A percentile compares a stretch with the other conserved stretches of the same genome.
These are phyloP conservation scores for Exophiala xenobiotica DNA, from an alignment of 2,329 filamentous ascomycete genomes.

Conservation along the genomic window DNA sequence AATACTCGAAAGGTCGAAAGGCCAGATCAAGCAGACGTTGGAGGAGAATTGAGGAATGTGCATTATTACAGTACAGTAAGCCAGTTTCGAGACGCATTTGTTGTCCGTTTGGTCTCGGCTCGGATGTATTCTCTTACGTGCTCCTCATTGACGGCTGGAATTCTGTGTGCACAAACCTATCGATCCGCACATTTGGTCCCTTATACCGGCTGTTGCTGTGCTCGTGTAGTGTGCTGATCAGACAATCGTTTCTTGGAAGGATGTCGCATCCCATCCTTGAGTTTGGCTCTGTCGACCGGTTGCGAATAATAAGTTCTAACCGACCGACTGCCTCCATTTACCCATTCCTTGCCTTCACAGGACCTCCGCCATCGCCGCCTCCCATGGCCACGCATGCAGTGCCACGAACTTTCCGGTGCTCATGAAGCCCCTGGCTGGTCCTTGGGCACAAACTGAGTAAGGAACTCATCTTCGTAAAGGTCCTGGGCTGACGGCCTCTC, in stretches of 20 bases:
- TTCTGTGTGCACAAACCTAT: not conserved
- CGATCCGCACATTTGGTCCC: not conserved
- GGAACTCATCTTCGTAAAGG: constrained; percentile 26
- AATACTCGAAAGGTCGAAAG: too few species aligned
- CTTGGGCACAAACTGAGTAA: too few species aligned
- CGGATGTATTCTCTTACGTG: not conserved
- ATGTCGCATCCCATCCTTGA: not conserved
- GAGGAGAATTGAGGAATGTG: too few species aligned
- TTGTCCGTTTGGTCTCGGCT: not conserved
- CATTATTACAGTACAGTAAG: too few species aligned
- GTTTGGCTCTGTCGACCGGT: not conserved
- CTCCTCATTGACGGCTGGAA: not conserved
- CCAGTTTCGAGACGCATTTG: too few species aligned
- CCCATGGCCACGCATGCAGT: too few species aligned
- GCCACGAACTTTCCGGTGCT: too few species aligned
- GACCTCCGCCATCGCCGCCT: too few species aligned
- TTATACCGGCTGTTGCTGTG: not conserved
- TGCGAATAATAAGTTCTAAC: not conserved
- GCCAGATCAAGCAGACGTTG: too few species aligned
- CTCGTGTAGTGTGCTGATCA: not conserved
- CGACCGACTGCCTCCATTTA: not conserved
- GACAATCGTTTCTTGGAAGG: not conserved
- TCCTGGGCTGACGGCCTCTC: constrained; percentile 33
- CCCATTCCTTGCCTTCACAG: not conserved
- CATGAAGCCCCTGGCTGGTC: too few species aligned